Conservation (phyloP, 148 eudicot genomes). For the Vaccinium darrowii region DNA sequence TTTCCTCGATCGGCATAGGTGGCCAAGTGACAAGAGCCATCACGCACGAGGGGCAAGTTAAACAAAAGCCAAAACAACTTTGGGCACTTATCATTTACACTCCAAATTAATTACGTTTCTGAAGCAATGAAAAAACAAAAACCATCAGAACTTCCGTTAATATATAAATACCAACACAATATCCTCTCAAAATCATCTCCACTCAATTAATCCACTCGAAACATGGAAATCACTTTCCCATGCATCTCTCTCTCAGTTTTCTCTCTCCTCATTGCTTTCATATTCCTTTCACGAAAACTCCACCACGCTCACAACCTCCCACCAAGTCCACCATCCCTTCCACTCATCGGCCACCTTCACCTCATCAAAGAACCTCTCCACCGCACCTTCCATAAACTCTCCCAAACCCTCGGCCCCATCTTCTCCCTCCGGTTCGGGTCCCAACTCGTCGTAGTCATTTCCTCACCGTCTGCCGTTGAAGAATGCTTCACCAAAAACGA, state of each 20-base stretch:
- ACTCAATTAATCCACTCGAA: too few species aligned
- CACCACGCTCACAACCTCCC: neutral
- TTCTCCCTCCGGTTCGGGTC: slow-evolving; percentile 5
- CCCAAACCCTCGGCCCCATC: neutral
- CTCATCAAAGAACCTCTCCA: slow-evolving; percentile 7
- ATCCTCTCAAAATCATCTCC: too few species aligned
- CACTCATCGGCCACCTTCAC: slow-evolving; percentile 12
- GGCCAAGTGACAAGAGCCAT: too few species aligned
- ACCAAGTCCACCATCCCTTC: slow-evolving; percentile 3
- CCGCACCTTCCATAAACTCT: neutral
- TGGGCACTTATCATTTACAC: too few species aligned
- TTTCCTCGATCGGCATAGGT: too few species aligned
- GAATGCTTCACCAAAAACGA: slow-evolving; percentile 13
- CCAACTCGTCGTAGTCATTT: neutral
- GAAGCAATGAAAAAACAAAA: too few species aligned
- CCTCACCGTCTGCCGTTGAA: neutral
- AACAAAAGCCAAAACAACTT: too few species aligned
- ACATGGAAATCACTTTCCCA: too few species aligned
- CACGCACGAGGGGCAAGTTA: too few species aligned
- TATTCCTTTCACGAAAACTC: neutral
- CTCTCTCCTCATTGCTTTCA: neutral
- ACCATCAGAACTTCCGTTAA: too few species aligned
- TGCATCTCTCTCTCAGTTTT: neutral
- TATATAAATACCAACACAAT: too few species aligned
- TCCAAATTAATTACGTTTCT: too few species aligned